Evolutionary conservation across 345 rosid species (phyloP).

Genomic region (Geranium brycei): DNA sequence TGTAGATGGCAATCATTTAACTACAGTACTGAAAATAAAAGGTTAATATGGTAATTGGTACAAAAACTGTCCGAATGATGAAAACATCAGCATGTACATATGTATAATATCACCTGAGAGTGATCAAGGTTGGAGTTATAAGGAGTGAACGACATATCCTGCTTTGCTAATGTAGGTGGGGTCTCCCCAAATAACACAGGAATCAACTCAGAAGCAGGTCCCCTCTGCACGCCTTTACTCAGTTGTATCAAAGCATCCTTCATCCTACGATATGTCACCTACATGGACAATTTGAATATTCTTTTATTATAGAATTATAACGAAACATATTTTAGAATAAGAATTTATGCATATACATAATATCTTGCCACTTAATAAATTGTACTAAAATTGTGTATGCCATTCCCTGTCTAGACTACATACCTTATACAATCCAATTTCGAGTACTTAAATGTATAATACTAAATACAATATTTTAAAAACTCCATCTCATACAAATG

Average conservation of each 20-base stretch:
- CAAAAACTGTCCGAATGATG: not conserved
- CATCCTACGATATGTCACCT: conserved; percentile 90
- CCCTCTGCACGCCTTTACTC: conserved; percentile 73
- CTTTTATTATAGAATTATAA: not conserved
- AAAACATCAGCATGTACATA: too few relatives aligned
- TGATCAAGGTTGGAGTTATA: conserved; percentile 71
- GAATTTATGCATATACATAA: not conserved
- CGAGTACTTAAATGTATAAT: not conserved
- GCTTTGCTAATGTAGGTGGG: conserved; percentile 38
- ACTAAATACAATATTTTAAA: not conserved
- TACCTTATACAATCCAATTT: not conserved
- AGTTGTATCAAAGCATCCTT: conserved; percentile 74
- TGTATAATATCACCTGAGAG: conserved; percentile 43
- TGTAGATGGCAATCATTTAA: too few relatives aligned
- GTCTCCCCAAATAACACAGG: conserved; percentile 88
- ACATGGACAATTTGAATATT: conserved; percentile 6
- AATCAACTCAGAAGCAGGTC: conserved; percentile 77
- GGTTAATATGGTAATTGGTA: too few relatives aligned
- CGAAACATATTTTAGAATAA: not conserved
- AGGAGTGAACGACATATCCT: conserved; percentile 41
- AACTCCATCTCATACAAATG: not conserved
- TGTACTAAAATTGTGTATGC: not conserved
- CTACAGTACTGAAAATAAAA: too few relatives aligned
- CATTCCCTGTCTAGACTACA: not conserved
- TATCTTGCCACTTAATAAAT: not conserved